Conservation (phyloP, 441 rosid genomes). For the Gossypium lobatum region DNA sequence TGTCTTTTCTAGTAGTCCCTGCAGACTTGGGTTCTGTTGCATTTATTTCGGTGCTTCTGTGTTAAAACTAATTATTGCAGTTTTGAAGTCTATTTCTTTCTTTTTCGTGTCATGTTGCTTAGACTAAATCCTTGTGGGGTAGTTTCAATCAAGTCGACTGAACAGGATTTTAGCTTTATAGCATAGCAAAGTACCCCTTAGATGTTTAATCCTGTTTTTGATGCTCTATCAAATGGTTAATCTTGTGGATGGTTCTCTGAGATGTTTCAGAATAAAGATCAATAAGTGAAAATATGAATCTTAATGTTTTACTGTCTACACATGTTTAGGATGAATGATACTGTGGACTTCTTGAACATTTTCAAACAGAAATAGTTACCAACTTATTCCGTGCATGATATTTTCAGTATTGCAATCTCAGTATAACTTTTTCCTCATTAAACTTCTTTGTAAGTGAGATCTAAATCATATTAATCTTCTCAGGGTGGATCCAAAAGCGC, state of each 20-base stretch:
- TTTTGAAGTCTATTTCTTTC: neutral
- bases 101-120: neutral
- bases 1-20: neutral
- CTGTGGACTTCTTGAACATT: neutral
- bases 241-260: neutral
- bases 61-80: neutral
- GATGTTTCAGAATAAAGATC: constrained; percentile 1
- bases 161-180: constrained; percentile 2
- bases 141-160: neutral
- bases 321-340: neutral
- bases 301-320: neutral
- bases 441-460: neutral
- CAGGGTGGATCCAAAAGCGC: constrained; percentile 96
- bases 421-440: neutral
- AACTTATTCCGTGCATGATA: neutral
- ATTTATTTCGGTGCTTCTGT: neutral
- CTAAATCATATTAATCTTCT: constrained; percentile 13
- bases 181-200: neutral
- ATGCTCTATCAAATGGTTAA: neutral
- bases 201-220: neutral
- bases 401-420: neutral
- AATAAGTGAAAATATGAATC: neutral
- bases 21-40: neutral
- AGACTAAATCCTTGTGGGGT: neutral
- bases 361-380: neutral